Conservation (phyloP, 352 stramenopile species). For the Phytophthora tentaculata region DNA sequence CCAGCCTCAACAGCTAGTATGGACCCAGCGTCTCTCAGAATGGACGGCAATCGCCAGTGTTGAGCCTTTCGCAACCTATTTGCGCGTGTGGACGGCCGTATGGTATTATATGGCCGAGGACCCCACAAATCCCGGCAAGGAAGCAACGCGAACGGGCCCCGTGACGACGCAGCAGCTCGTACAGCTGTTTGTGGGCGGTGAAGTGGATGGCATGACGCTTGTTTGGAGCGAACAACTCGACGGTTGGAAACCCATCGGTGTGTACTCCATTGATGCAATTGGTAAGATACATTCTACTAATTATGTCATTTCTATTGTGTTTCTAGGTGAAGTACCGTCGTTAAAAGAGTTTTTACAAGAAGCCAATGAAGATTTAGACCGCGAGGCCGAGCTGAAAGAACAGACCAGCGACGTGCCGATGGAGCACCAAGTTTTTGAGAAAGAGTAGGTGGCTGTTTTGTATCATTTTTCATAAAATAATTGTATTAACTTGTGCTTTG, state of each 20-base stretch:
- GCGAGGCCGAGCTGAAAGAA: slow-evolving; percentile 55
- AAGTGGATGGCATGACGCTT: slow-evolving; percentile 77
- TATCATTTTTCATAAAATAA: background rate
- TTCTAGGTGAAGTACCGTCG: slow-evolving; percentile 53
- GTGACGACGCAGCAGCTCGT: slow-evolving; percentile 64
- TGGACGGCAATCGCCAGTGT: slow-evolving; percentile 56
- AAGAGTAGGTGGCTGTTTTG: slow-evolving; percentile 36
- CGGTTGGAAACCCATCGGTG: slow-evolving; percentile 67
- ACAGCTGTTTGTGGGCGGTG: slow-evolving; percentile 63
- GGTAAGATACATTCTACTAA: background rate
- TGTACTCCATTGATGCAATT: slow-evolving; percentile 8
- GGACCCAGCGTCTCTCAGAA: slow-evolving; percentile 65
- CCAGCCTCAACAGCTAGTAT: slow-evolving; percentile 69
- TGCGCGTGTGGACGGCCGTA: slow-evolving; percentile 51
- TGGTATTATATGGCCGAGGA: slow-evolving; percentile 73
- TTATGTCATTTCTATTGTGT: slow-evolving; percentile 2
- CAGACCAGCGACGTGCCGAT: slow-evolving; percentile 43
- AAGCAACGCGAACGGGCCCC: slow-evolving; percentile 41
- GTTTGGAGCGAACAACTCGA: slow-evolving; percentile 63
- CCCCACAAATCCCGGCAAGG: background rate
- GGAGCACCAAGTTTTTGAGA: slow-evolving; percentile 64
- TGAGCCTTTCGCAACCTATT: slow-evolving; percentile 63
- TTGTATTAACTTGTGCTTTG: background rate
- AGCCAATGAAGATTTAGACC: slow-evolving; percentile 67
- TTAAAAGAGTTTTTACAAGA: slow-evolving; percentile 80